Evolutionary conservation across 2,329 filamentous ascomycete genomes (phyloP), one percentile per base, ranked within the genome.

Genomic region (Trichoderma sp.): DNA sequence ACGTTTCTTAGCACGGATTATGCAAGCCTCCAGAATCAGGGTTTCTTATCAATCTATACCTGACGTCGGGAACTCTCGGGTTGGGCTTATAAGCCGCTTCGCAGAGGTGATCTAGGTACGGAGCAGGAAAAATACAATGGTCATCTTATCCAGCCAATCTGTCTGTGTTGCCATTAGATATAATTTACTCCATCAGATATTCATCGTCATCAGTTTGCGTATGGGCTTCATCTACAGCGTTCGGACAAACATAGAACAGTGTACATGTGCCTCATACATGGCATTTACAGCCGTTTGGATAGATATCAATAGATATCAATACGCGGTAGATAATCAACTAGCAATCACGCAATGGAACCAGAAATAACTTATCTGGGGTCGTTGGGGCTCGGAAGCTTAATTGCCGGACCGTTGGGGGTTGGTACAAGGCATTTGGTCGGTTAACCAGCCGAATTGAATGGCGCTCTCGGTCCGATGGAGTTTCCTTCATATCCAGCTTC

Each of bases 391-490:
- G 60, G 34, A 64, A 51, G 28, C 39, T 49, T 66, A 32, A 46
- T 37, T 58, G 39, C 52, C 54, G 63, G 43, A 21, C 63, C 52
- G n/a, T 26, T 58, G 52, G 18, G 51, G 49, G 37, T 34, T 49
- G 39, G 26, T n/a, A 58, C 63, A 37, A 26, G 63, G 39, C 49
- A n/a, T 32, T 49, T n/a, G 37, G 39, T 58, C 54, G 52, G 37
- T 49, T 58, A 26, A 58, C 8, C 52, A 58, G 18, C 52, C 52
- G 54, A 58, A 24, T n/a, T 43, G 30, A 55, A 51, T 11, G 28
- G 30, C 34, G 39, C 43, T 58, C 63, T 56, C 61, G 52, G 63
- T 58, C 63, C 63, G 63, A 66, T 58, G 37, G 28, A 46, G 26
- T 26, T 37, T 51, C 34, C 26, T 46, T 24, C 10, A n/a, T 49